These are phyloP conservation scores for Globisporangium polare DNA, from an alignment of 352 stramenopile species.

Conservation along the genomic window DNA sequence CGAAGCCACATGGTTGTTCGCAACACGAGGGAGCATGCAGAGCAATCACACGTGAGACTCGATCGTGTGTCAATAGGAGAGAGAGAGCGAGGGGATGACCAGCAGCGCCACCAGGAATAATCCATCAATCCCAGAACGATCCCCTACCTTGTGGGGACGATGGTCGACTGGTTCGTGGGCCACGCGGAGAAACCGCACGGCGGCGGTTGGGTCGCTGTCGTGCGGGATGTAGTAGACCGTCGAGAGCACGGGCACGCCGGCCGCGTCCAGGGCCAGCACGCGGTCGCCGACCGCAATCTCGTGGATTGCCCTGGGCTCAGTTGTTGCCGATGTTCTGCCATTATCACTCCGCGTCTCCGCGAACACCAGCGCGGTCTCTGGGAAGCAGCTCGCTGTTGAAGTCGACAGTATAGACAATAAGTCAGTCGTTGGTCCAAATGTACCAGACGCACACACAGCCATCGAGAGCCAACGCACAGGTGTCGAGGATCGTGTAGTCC, in stretches of 20 bases:
- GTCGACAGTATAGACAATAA: not conserved
- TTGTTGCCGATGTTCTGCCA: constrained; percentile 4
- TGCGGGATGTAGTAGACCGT: constrained; percentile 70
- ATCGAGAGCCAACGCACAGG: constrained; percentile 26
- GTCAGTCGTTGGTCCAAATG: too few species aligned
- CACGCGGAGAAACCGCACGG: constrained; percentile 31
- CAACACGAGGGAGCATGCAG: not conserved
- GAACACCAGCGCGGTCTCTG: constrained; percentile 38
- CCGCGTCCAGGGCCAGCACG: constrained; percentile 43
- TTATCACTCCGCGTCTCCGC: constrained; percentile 2
- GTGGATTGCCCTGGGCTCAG: constrained; percentile 22
- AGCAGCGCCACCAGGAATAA: not conserved
- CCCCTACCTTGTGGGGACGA: not conserved
- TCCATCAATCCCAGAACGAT: not conserved
- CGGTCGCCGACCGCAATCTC: constrained; percentile 37
- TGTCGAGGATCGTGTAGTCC: constrained; percentile 47
- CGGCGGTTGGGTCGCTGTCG: constrained; percentile 18
- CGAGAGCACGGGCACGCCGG: constrained; percentile 34
- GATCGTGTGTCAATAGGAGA: not conserved
- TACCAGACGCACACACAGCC: too few species aligned
- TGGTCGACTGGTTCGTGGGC: constrained; percentile 20
- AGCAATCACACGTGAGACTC: constrained; percentile 8
- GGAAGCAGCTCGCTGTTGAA: constrained; percentile 53
- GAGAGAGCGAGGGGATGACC: not conserved
- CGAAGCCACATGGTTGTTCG: not conserved